These are phyloP conservation scores for Penicillium corylophilum DNA, from an alignment of 2,329 filamentous ascomycete genomes.

Conservation along the genomic window DNA sequence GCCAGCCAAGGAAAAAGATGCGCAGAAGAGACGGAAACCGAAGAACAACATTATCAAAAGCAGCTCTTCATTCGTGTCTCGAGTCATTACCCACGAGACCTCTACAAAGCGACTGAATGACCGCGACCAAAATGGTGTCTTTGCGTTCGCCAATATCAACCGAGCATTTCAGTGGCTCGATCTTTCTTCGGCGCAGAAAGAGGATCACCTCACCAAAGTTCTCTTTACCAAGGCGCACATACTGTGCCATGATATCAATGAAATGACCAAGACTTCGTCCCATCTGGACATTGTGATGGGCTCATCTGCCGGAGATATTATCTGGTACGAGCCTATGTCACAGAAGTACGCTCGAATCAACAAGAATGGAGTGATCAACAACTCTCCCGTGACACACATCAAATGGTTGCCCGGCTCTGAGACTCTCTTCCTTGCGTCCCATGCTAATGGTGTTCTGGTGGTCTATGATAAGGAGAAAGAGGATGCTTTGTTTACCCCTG, in stretches of 20 bases:
- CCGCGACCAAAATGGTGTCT: constrained; percentile 73
- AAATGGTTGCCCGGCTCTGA: constrained; percentile 94
- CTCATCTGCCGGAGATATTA: constrained; percentile 93
- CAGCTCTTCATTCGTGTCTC: constrained; percentile 97
- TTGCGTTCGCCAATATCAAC: constrained; percentile 94
- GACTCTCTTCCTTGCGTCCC: constrained; percentile 84
- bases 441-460: constrained; percentile 85
- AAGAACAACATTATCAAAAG: constrained; percentile 99
- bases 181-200: constrained; percentile 66
- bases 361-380: constrained; percentile 92
- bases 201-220: constrained; percentile 92
- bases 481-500: constrained; percentile 73
- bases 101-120: constrained; percentile 77
- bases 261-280: constrained; percentile 70
- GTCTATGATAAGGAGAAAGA: constrained; percentile 99
- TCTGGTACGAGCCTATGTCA: constrained; percentile 97
- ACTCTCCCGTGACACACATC: constrained; percentile 80
- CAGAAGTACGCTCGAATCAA: constrained; percentile 95
- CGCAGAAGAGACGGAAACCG: constrained; percentile 78
- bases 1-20: constrained; percentile 67
- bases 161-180: constrained; percentile 96
- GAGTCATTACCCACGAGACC: constrained; percentile 86
- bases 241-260: constrained; percentile 89
- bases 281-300: constrained; percentile 94
- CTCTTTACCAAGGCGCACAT: constrained; percentile 96